phyloP scores from a whole-genome alignment of 352 stramenopile genomes.

The Phytophthora crassamura region DNA sequence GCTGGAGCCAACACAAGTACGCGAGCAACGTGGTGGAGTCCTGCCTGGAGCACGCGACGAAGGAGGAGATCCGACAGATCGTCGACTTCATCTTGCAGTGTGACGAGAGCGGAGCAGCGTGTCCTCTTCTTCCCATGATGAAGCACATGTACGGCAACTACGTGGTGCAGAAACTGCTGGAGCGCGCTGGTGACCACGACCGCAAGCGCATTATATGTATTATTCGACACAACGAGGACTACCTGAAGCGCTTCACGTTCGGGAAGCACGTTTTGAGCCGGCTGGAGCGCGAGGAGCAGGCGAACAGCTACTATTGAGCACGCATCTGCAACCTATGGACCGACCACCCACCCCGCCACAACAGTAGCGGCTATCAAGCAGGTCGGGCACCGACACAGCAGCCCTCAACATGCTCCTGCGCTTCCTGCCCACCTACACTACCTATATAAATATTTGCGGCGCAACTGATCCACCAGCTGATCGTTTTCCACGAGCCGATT shows the following conservation, averaged over 20 bases:
- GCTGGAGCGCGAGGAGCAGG: conserved; percentile 43
- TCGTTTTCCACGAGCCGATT: conserved; percentile 28
- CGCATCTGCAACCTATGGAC: conserved; percentile 7
- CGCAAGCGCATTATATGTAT: conserved; percentile 90
- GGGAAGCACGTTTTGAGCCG: conserved; percentile 93
- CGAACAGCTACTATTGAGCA: conserved; percentile 43
- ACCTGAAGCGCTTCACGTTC: conserved; percentile 93
- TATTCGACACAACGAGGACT: conserved; percentile 90
- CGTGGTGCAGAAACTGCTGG: conserved; percentile 96
- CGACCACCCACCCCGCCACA: conserved; percentile 2
- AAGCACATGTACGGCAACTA: conserved; percentile 98
- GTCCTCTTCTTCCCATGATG: conserved; percentile 93
- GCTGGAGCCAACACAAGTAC: conserved; percentile 96
- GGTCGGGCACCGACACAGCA: conserved; percentile 29
- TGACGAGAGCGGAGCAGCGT: conserved; percentile 75
- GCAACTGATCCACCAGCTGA: conserved; percentile 20
- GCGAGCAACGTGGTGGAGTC: conserved; percentile 97
- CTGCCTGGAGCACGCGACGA: conserved; percentile 90
- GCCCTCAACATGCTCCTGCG: conserved; percentile 36
- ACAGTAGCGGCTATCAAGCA: conserved; percentile 19
- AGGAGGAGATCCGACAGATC: conserved; percentile 81
- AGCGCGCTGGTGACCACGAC: conserved; percentile 88
- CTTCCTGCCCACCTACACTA: conserved; percentile 37
- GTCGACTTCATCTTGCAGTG: conserved; percentile 82
- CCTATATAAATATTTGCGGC: conserved; percentile 55